These are phyloP conservation scores for Wickerhamomyces rabaulensis DNA, from an alignment of 805 yeast genomes.

Conservation along the genomic window DNA sequence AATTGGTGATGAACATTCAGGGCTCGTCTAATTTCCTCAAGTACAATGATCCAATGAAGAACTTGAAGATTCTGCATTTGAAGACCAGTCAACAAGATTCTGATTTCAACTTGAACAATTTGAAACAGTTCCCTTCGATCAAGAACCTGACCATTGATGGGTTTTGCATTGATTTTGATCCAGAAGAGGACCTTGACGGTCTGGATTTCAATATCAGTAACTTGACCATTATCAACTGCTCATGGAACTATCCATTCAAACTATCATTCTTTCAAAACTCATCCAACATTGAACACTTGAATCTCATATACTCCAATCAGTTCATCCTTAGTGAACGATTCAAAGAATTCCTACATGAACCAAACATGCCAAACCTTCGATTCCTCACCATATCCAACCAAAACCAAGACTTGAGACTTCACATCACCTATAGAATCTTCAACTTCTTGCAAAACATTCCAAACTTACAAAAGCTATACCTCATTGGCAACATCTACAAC, in stretches of 20 bases:
- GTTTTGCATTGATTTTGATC: slow-evolving; percentile 39
- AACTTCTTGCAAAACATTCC: slow-evolving; percentile 29
- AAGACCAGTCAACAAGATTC: slow-evolving; percentile 21
- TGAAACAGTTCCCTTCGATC: slow-evolving; percentile 32
- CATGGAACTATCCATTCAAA: slow-evolving; percentile 54
- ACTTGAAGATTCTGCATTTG: slow-evolving; percentile 15
- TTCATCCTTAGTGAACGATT: slow-evolving; percentile 33
- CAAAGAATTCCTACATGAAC: slow-evolving; percentile 25
- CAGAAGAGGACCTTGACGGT: slow-evolving; percentile 19
- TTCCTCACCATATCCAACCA: slow-evolving; percentile 26
- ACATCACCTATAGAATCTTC: slow-evolving; percentile 27
- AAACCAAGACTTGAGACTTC: slow-evolving; percentile 22
- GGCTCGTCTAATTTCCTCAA: slow-evolving; percentile 32
- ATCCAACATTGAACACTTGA: slow-evolving; percentile 19
- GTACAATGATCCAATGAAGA: slow-evolving; percentile 20
- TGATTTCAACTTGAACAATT: slow-evolving; percentile 39
- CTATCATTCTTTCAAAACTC: slow-evolving; percentile 27
- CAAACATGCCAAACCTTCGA: slow-evolving; percentile 22
- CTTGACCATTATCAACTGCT: slow-evolving; percentile 38
- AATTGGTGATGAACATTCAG: slow-evolving; percentile 21
- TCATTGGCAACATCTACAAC: slow-evolving; percentile 29
- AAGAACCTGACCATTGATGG: slow-evolving; percentile 31
- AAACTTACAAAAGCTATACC: slow-evolving; percentile 22
- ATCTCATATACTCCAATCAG: slow-evolving; percentile 25
- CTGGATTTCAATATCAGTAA: slow-evolving; percentile 20